Base-by-base conservation (phyloP, 2,329 filamentous ascomycete genomes). In the Didymella pomorum region DNA sequence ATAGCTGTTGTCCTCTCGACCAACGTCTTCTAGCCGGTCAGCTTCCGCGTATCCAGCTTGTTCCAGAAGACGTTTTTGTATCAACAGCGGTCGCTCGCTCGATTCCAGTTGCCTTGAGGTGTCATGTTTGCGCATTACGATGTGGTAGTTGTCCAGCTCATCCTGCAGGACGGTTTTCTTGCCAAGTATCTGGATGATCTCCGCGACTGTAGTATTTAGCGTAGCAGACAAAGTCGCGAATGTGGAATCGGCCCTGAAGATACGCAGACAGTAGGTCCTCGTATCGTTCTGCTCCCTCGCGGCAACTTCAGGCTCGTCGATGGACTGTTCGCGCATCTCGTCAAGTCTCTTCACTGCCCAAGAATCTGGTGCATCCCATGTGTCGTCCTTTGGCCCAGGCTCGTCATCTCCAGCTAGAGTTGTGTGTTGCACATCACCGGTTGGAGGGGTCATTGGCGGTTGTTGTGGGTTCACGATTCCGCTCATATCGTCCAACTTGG, bases 1-100 rank as follows among this genome's bases (percentile, higher is more conserved):
- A 69, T 98, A 99, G 74, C 93, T 96, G 76, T 98, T 97, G 80
- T 99, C 95, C 77, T 99, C 95, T 56, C 95, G 88, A 26, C 95
- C 95, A 51, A 99, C 87, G 62, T 98, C 95, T 74, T 97, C 94
- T 44, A 99, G 87, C 37, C 87, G 88, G 76, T 99, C 95, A 55
- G 87, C 87, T 29, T 92, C 88, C 56, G 91, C 89, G 72, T 98
- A 99, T 10, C 95, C 95, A 52, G 94, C 90, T 78, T 97, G 93
- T 76, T 97, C 90, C 18, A 99, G 81, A 18, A 99, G 83, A 46
- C 89, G 86, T 78, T 97, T 98, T 76, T 99, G 95, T 71, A 99
- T 92, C 23, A 95, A 83, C 33, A 98, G 83, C 1, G 95, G 95
- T 43, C 92, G 86, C 78, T 99, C 95, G 14, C 84, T 84, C 4